A percentile compares a stretch with the other conserved stretches of the same genome.
Conservation (phyloP, 371 early-diverging fungal species). For the Actinomortierella wolfii region DNA sequence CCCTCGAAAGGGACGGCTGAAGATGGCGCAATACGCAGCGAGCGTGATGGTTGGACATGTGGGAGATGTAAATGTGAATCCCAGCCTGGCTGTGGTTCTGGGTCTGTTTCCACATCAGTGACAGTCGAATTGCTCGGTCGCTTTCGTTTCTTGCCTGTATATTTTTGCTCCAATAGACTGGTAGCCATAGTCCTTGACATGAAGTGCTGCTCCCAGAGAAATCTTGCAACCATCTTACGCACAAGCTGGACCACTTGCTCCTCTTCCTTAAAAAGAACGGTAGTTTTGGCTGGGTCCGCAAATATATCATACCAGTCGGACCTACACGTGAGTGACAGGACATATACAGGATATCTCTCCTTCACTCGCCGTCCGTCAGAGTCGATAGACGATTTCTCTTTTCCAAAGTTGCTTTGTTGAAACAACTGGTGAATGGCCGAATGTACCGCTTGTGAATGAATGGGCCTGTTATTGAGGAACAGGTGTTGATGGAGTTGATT, state of each 20-base stretch:
- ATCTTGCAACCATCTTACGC: conserved; percentile 12
- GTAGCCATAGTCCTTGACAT: conserved; percentile 21
- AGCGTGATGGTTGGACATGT: conserved; percentile 17
- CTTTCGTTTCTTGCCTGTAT: conserved; percentile 15
- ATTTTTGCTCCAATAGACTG: background rate
- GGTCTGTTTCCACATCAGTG: too few relatives aligned
- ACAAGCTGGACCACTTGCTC: conserved; percentile 14
- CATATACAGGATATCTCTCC: conserved; percentile 58
- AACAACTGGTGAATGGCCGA: conserved; percentile 49
- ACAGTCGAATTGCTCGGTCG: too few relatives aligned
- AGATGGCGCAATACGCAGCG: conserved; percentile 3
- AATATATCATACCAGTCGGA: conserved; percentile 51
- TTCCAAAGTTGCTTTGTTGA: conserved; percentile 44
- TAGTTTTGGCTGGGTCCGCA: conserved; percentile 51
- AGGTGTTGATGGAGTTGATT: conserved; percentile 52
- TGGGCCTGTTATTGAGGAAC: conserved; percentile 59
- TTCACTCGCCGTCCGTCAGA: conserved; percentile 19
- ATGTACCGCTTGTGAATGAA: conserved; percentile 49
- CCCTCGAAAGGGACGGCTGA: background rate
- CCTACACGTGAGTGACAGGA: conserved; percentile 53
- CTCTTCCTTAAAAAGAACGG: conserved; percentile 48
- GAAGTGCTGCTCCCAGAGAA: conserved; percentile 27
- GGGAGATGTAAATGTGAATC: conserved; percentile 3
- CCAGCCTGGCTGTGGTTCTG: background rate
- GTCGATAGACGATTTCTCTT: conserved; percentile 16